These are phyloP conservation scores for Mimosa bimucronata DNA, from an alignment of 306 rosid genomes.

Conservation along the genomic window DNA sequence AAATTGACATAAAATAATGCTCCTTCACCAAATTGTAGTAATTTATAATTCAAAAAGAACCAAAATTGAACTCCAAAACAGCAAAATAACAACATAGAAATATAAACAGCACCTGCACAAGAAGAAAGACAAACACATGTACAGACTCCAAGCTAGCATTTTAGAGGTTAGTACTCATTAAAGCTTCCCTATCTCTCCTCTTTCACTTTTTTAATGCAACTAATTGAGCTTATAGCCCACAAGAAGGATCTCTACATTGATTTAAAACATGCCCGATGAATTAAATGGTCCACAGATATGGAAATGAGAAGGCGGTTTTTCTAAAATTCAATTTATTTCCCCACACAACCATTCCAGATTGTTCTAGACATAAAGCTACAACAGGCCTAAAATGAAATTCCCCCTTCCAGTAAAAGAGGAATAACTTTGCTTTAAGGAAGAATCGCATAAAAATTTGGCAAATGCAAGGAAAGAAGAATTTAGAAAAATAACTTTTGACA, in stretches of 20 bases:
- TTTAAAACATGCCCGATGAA: constrained; percentile 18
- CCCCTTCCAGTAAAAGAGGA: neutral
- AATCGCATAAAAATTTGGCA: constrained; percentile 25
- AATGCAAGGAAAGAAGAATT: constrained; percentile 34
- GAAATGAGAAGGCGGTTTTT: constrained; percentile 27
- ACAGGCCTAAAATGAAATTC: neutral
- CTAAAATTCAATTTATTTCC: neutral
- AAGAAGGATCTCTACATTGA: constrained; percentile 10
- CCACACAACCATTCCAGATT: neutral
- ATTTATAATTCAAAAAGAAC: neutral
- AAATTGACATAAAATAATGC: neutral
- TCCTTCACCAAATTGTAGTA: neutral
- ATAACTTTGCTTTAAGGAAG: neutral
- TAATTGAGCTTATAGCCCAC: too few relatives aligned
- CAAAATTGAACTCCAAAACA: neutral
- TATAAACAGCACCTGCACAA: neutral
- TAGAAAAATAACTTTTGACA: constrained; percentile 44
- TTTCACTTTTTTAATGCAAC: too few relatives aligned
- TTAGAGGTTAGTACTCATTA: neutral
- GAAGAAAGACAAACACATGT: neutral
- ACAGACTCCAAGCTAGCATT: neutral
- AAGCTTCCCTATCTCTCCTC: neutral
- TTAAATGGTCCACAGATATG: constrained; percentile 15
- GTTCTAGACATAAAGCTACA: too few relatives aligned
- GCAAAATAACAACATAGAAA: neutral